Conservation (phyloP, 345 rosid genomes). For the Erodium maritimum region DNA sequence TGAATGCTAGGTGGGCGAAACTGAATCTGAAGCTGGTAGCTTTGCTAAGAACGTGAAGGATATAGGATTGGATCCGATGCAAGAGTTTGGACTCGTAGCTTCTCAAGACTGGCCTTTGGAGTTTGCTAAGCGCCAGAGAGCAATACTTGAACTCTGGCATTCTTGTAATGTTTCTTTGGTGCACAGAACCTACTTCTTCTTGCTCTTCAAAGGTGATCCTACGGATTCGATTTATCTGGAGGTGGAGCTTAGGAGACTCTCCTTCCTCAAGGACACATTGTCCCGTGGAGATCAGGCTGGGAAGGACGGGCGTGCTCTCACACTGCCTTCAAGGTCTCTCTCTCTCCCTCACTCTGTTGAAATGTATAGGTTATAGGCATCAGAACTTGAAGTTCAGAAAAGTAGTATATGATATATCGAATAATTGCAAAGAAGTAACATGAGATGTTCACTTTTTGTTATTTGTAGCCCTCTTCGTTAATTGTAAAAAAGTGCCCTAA, state of each 20-base stretch:
- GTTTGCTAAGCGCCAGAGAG: conserved; percentile 53
- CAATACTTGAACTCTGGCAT: conserved; percentile 77
- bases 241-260: conserved; percentile 82
- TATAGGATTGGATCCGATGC: conserved; percentile 50
- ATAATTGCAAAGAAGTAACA: too few relatives aligned
- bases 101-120: conserved; percentile 48
- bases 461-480: too few relatives aligned
- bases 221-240: conserved; percentile 82
- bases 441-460: too few relatives aligned
- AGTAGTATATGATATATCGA: too few relatives aligned
- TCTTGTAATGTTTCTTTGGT: conserved; percentile 69
- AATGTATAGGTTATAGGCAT: too few relatives aligned
- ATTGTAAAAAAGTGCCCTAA: too few relatives aligned
- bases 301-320: conserved; percentile 45
- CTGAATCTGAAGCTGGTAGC: conserved; percentile 16
- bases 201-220: conserved; percentile 90
- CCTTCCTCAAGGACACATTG: conserved; percentile 71
- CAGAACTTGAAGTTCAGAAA: too few relatives aligned
- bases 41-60: conserved; percentile 38
- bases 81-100: conserved; percentile 20
- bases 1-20: conserved; percentile 19
- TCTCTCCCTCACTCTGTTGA: conserved; percentile 9
- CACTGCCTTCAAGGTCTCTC: conserved; percentile 60
- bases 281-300: conserved; percentile 45
- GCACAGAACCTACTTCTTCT: conserved; percentile 87